phyloP scores from a whole-genome alignment of 257 asterid genomes.

The Galeopsis tetrahit region DNA sequence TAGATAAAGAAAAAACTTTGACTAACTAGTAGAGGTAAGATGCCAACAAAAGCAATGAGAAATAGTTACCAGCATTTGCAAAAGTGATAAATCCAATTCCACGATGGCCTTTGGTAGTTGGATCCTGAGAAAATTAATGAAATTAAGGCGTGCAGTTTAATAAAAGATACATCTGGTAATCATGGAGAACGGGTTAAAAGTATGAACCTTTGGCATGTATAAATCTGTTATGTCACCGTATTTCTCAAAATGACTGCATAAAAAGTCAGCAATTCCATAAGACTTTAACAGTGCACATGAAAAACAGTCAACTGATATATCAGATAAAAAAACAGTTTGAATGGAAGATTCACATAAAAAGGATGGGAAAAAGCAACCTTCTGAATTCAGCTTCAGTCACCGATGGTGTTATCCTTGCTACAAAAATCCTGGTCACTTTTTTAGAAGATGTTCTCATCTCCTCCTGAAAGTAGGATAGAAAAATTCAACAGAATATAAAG shows the following conservation, averaged over 20 bases:
- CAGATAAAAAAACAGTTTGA: background rate
- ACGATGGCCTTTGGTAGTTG: constrained; percentile 89
- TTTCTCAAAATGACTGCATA: constrained; percentile 89
- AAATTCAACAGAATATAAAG: constrained; percentile 3
- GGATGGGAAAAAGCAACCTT: constrained; percentile 51
- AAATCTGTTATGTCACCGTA: constrained; percentile 89
- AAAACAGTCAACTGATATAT: background rate
- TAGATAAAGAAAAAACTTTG: background rate
- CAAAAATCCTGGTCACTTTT: constrained; percentile 93
- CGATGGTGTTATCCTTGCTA: constrained; percentile 87
- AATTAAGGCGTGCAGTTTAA: constrained; percentile 9
- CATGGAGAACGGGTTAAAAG: constrained; percentile 18
- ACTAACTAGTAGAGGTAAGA: constrained; percentile 4
- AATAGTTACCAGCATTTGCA: constrained; percentile 67
- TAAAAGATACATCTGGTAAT: background rate
- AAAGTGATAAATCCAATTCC: constrained; percentile 98
- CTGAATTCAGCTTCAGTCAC: constrained; percentile 88
- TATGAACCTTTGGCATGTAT: constrained; percentile 95
- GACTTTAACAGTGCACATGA: constrained; percentile 5
- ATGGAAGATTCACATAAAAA: background rate
- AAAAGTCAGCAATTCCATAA: constrained; percentile 27
- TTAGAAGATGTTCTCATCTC: constrained; percentile 93
- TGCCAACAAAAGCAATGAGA: constrained; percentile 23
- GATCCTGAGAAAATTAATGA: constrained; percentile 62
- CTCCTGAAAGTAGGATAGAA: constrained; percentile 55